Conservation (phyloP, 352 stramenopile species). For the Phytophthora ohioensis region DNA sequence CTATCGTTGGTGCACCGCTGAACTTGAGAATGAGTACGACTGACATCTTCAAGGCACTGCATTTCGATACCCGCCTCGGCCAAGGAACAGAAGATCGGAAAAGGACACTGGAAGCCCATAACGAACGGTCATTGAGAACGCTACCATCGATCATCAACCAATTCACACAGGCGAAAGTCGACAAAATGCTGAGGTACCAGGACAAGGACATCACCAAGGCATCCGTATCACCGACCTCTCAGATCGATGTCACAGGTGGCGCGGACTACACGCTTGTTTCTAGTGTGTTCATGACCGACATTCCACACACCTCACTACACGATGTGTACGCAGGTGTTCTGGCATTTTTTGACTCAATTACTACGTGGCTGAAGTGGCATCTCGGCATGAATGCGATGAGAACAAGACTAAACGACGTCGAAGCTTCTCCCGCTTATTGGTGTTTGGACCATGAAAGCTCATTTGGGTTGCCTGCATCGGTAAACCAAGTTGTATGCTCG, state of each 20-base stretch:
- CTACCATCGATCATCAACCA: slow-evolving; percentile 20
- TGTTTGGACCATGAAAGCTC: slow-evolving; percentile 11
- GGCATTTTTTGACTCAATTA: slow-evolving; percentile 18
- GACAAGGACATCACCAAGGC: neutral
- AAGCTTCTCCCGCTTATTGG: slow-evolving; percentile 20
- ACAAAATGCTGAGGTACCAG: slow-evolving; percentile 5
- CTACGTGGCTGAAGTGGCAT: slow-evolving; percentile 29
- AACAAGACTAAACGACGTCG: slow-evolving; percentile 14
- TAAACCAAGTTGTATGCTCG: slow-evolving; percentile 28
- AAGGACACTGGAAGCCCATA: slow-evolving; percentile 18
- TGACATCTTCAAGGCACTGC: slow-evolving; percentile 5
- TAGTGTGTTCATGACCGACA: slow-evolving; percentile 33
- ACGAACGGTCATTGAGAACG: slow-evolving; percentile 12
- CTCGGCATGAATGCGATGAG: slow-evolving; percentile 16
- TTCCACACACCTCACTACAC: slow-evolving; percentile 28
- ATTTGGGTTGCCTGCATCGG: slow-evolving; percentile 1
- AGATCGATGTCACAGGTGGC: slow-evolving; percentile 18
- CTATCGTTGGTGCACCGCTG: slow-evolving; percentile 22
- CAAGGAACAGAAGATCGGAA: slow-evolving; percentile 5
- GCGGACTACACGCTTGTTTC: slow-evolving; percentile 24
- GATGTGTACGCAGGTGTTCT: slow-evolving; percentile 22
- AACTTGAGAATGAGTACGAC: slow-evolving; percentile 11
- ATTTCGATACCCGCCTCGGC: slow-evolving; percentile 10
- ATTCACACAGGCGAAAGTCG: slow-evolving; percentile 13
- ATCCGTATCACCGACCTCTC: neutral